Evolutionary conservation across 352 stramenopile genomes (phyloP).

Genomic region (Phytophthora hibernalis): DNA sequence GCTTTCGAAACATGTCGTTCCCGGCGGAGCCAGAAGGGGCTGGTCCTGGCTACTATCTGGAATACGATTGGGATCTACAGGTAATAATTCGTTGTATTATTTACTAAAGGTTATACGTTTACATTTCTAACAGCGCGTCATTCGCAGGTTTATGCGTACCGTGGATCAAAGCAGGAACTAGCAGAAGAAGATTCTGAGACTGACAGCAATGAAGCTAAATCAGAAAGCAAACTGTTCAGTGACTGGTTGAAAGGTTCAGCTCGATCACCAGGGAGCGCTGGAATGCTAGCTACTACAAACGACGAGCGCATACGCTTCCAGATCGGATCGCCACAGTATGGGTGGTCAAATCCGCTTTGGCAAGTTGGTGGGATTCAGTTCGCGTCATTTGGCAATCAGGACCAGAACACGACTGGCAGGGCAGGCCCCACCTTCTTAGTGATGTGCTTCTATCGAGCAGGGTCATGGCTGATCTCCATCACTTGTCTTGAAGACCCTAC

Average conservation of each 20-base stretch:
- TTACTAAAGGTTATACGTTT: background rate
- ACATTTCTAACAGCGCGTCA: background rate
- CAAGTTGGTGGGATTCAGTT: constrained; percentile 88
- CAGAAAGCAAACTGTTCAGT: constrained; percentile 23
- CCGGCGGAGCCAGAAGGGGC: constrained; percentile 60
- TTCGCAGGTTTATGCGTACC: constrained; percentile 23
- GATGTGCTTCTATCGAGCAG: constrained; percentile 68
- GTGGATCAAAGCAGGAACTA: background rate
- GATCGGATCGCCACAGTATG: constrained; percentile 61
- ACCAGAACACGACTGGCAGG: constrained; percentile 10
- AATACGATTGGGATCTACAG: constrained; percentile 76
- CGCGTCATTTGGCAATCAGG: constrained; percentile 51
- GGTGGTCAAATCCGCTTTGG: constrained; percentile 86
- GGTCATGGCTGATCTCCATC: constrained; percentile 73
- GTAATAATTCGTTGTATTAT: constrained; percentile 19
- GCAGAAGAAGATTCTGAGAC: constrained; percentile 2
- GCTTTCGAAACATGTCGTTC: constrained; percentile 56
- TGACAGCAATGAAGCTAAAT: constrained; percentile 1
- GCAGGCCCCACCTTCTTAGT: constrained; percentile 65
- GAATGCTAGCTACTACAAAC: background rate
- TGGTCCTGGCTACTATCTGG: constrained; percentile 61
- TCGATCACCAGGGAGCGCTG: constrained; percentile 7
- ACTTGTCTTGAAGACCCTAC: constrained; percentile 70
- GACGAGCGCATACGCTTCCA: constrained; percentile 63
- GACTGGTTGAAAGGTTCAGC: constrained; percentile 51